Evolutionary conservation across 2,329 filamentous ascomycete genomes (phyloP), one percentile per base, ranked within the genome.

Genomic region (Phaeomoniella chlamydospora): DNA sequence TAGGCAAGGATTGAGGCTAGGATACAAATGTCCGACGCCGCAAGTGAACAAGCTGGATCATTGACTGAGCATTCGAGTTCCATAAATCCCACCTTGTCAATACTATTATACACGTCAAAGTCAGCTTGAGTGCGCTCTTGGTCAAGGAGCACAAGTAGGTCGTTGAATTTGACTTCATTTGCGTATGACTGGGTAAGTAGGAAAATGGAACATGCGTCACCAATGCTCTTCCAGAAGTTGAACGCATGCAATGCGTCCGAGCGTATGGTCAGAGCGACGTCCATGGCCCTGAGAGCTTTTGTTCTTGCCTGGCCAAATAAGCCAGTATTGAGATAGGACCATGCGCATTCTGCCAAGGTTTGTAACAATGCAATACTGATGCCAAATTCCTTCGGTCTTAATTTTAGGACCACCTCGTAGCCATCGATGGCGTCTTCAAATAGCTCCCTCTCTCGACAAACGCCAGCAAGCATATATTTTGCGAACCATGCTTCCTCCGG

Each of bases 391-490:
- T 67, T 63, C 0, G 78, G 72, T 13, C 78, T 76, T 9, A 68
- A 65, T 15, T 65, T 58, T 33, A 93, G 67, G 5, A 96, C 85
- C 9, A 70, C 63, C 45, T 74, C 70, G 49, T 96, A 94, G 4
- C 85, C 72, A 16, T 63, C 55, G 39, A 93, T 81, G 0, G 90
- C 83, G 37, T 82, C 77, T 40, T 94, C 81, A 47, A 80, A 93
- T 30, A 92, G 79, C n/a, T 85, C 86, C 33, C 96, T 68, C 52
- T 96, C 88, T 37, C 87, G 76, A 55, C 86, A 85, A 37, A 98
- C 83, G 49, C 98, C 96, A 29, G 85, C 87, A 41, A 96, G 72
- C 79, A 98, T 92, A 56, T 94, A 94, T 51, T 84, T 84, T 5
- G 87, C 87, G 54, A 94, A 98, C 90, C 90, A 98, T 6, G 74